Evolutionary conservation across 352 stramenopile species (phyloP).

Genomic region (Globisporangium canariense): DNA sequence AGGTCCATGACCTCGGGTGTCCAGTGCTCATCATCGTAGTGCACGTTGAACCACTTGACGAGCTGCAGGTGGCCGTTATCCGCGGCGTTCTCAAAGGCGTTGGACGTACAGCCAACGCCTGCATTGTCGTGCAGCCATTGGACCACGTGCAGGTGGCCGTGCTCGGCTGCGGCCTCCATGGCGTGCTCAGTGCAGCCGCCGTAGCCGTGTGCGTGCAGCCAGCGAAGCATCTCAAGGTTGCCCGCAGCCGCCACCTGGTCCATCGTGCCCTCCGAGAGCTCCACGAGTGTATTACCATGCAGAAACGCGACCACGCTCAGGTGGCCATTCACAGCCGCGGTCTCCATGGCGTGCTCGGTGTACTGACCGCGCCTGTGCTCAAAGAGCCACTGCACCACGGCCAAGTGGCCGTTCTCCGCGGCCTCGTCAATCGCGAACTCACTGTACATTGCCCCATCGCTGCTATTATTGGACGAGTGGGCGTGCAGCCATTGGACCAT

Average conservation of each 20-base stretch:
- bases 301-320: conserved; percentile 7
- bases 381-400: conserved; percentile 24
- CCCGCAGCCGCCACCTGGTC: conserved; percentile 17
- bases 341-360: conserved; percentile 10
- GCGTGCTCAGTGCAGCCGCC: conserved; percentile 13
- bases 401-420: conserved; percentile 19
- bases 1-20: conserved; percentile 12
- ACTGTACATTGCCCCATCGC: background rate
- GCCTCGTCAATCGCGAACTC: conserved; percentile 22
- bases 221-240: conserved; percentile 25
- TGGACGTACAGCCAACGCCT: conserved; percentile 11
- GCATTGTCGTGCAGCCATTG: conserved; percentile 21
- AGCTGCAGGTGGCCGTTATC: conserved; percentile 15
- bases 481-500: conserved; percentile 20
- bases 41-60: conserved; percentile 16
- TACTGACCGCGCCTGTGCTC: background rate
- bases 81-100: conserved; percentile 23
- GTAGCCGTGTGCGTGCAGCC: conserved; percentile 20
- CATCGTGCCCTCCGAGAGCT: conserved; percentile 14
- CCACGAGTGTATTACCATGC: background rate
- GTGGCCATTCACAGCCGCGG: conserved; percentile 15
- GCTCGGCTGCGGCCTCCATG: conserved; percentile 22
- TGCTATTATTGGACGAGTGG: background rate
- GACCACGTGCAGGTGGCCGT: conserved; percentile 24
- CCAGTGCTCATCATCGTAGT: conserved; percentile 15